Conservation (phyloP, 106 monocot genomes). For the Dendrobium catenatum region DNA sequence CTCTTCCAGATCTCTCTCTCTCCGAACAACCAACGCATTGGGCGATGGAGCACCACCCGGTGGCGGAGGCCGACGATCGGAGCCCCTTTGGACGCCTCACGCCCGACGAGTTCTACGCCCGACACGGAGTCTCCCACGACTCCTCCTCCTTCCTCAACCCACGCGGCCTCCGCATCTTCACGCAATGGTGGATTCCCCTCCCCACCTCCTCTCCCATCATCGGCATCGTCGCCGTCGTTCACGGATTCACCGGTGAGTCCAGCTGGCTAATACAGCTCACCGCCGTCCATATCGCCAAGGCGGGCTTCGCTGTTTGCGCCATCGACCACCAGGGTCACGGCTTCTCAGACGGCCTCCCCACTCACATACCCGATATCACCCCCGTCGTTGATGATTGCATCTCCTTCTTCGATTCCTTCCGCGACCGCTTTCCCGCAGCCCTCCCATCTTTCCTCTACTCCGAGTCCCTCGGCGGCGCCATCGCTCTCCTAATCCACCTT, state of each 20-base stretch:
- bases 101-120: conserved; percentile 70
- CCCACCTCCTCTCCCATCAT: conserved; percentile 12
- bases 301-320: conserved; percentile 76
- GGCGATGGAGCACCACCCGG: conserved; percentile 34
- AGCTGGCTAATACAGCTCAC: conserved; percentile 78
- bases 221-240: conserved; percentile 47
- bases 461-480: conserved; percentile 89
- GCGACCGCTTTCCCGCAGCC: conserved; percentile 28
- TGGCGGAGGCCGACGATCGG: conserved; percentile 63
- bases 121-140: conserved; percentile 55
- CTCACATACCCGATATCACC: conserved; percentile 75
- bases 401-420: conserved; percentile 66
- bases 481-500: conserved; percentile 76
- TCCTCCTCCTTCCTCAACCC: conserved; percentile 71
- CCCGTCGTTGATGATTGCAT: conserved; percentile 75
- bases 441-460: conserved; percentile 77
- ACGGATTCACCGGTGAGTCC: conserved; percentile 85
- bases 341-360: conserved; percentile 71
- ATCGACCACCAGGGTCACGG: conserved; percentile 95
- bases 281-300: conserved; percentile 57
- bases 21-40: no score
- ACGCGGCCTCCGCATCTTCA: conserved; percentile 67
- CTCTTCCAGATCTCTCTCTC: no score
- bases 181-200: conserved; percentile 67
- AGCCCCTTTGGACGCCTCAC: conserved; percentile 62